These are phyloP conservation scores for Trichomonas vaginalis DNA, from an alignment of 208 protist species.

Conservation along the genomic window DNA sequence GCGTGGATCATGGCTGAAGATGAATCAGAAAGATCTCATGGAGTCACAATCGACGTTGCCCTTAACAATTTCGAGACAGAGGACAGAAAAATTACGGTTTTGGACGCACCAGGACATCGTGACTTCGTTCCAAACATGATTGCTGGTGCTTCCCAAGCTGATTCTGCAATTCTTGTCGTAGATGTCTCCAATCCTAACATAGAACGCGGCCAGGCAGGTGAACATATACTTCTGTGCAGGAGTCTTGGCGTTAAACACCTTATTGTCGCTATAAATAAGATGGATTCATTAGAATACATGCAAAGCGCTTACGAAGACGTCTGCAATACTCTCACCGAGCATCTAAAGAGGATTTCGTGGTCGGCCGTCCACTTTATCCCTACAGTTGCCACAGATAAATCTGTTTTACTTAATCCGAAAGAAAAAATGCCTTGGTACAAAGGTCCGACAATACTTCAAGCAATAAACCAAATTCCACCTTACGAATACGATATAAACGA, in stretches of 20 bases:
- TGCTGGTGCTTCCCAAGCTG: conserved; percentile 81
- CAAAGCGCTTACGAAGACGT: neutral
- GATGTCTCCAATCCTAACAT: conserved; percentile 79
- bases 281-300: conserved; percentile 70
- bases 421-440: neutral
- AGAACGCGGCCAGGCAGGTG: conserved; percentile 86
- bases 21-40: conserved; percentile 78
- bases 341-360: neutral
- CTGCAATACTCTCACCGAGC: neutral
- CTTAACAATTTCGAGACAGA: conserved; percentile 79
- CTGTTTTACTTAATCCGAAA: neutral
- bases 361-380: neutral
- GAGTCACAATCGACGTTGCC: conserved; percentile 89
- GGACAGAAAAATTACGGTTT: conserved; percentile 77
- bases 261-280: conserved; percentile 95
- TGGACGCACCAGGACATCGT: conserved; percentile 95
- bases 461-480: neutral
- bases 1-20: conserved; percentile 80
- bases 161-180: conserved; percentile 93
- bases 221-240: conserved; percentile 92
- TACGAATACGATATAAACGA: neutral
- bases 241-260: conserved; percentile 79
- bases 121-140: conserved; percentile 98
- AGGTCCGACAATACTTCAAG: neutral
- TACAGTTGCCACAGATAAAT: neutral